Evolutionary conservation across 1,284 basidiomycete species (phyloP).

Genomic region (Ustilago tritici): DNA sequence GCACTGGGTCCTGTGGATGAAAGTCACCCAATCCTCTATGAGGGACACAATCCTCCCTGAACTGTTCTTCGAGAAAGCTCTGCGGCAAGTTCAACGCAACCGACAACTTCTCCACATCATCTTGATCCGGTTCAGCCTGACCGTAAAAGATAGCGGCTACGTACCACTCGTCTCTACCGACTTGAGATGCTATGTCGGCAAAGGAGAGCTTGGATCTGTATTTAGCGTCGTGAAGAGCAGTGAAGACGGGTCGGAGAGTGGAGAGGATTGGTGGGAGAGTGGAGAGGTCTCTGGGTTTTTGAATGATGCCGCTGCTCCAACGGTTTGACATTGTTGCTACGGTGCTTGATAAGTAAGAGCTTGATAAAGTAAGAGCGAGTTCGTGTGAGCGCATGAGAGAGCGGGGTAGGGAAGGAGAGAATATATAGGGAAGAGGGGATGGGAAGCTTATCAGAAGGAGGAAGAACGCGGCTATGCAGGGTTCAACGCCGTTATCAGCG

Average conservation of each 20-base stretch:
- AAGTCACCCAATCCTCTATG: constrained; percentile 56
- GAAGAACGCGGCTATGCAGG: neutral
- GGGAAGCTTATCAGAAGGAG: neutral
- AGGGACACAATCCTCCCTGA: constrained; percentile 59
- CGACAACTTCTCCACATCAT: constrained; percentile 50
- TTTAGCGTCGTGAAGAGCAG: constrained; percentile 58
- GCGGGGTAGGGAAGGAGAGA: neutral
- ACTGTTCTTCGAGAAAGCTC: constrained; percentile 38
- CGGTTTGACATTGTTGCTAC: constrained; percentile 4
- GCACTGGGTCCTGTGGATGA: constrained; percentile 57
- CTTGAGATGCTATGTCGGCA: constrained; percentile 51
- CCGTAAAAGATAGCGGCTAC: constrained; percentile 65
- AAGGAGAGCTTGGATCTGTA: constrained; percentile 50
- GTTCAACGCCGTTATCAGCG: constrained; percentile 1
- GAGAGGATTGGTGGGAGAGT: constrained; percentile 53
- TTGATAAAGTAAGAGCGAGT: neutral
- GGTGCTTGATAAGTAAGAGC: neutral
- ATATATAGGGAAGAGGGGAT: neutral
- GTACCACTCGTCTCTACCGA: constrained; percentile 61
- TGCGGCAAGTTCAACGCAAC: constrained; percentile 44
- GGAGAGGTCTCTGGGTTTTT: constrained; percentile 48
- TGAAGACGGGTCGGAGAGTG: constrained; percentile 50
- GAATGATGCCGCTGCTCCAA: constrained; percentile 25
- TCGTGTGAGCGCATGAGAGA: neutral
- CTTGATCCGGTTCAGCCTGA: constrained; percentile 60